A percentile compares a stretch with the other conserved stretches of the same genome.
phyloP scores from a whole-genome alignment of 805 yeast genomes.

The Maudiozyma saulgeensis region DNA sequence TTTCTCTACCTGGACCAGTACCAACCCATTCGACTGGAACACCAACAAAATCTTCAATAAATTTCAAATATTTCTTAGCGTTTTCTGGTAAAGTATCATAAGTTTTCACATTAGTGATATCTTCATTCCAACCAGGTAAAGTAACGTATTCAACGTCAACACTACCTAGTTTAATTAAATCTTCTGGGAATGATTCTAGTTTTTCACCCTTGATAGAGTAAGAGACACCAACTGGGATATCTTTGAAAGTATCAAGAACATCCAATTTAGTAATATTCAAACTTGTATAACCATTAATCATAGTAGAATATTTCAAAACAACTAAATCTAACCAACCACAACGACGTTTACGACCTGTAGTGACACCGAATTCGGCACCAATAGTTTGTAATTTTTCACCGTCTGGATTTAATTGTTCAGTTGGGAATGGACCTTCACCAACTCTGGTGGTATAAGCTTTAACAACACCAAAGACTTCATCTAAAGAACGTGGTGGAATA shows the following conservation, averaged over 20 bases:
- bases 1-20: slow-evolving; percentile 94
- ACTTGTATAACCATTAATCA: slow-evolving; percentile 90
- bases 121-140: slow-evolving; percentile 88
- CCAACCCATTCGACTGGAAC: slow-evolving; percentile 96
- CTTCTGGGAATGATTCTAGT: slow-evolving; percentile 84
- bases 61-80: slow-evolving; percentile 76
- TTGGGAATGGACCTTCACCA: slow-evolving; percentile 98
- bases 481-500: slow-evolving; percentile 79
- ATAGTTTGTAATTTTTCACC: slow-evolving; percentile 85
- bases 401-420: slow-evolving; percentile 81
- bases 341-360: slow-evolving; percentile 97
- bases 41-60: slow-evolving; percentile 72
- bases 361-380: slow-evolving; percentile 95
- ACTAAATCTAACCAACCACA: slow-evolving; percentile 99
- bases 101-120: slow-evolving; percentile 59
- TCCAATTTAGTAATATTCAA: slow-evolving; percentile 93
- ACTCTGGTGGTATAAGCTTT: slow-evolving; percentile 98
- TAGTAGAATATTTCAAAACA: slow-evolving; percentile 80
- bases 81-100: slow-evolving; percentile 79
- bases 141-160: slow-evolving; percentile 90
- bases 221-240: slow-evolving; percentile 78
- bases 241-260: slow-evolving; percentile 82
- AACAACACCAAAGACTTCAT: slow-evolving; percentile 86
- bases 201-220: slow-evolving; percentile 73
- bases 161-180: slow-evolving; percentile 66